These are phyloP conservation scores for Inonotus obliquus DNA, from an alignment of 1,284 basidiomycete species.

Conservation along the genomic window DNA sequence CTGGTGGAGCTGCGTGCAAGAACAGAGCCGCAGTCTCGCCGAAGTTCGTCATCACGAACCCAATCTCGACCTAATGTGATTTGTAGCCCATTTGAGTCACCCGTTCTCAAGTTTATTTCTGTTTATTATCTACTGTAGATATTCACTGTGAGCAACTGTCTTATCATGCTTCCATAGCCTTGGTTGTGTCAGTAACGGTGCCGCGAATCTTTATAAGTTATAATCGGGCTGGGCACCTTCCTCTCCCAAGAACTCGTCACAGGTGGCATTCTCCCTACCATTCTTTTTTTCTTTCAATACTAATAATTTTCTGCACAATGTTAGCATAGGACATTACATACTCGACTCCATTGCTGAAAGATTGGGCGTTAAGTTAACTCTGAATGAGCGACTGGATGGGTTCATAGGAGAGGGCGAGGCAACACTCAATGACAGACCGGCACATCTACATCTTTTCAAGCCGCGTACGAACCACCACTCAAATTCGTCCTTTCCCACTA, in stretches of 20 bases:
- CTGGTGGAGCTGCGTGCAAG: no score
- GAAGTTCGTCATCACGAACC: no score
- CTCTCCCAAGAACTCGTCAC: conserved; percentile 55
- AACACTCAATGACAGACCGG: conserved; percentile 34
- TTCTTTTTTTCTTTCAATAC: background rate
- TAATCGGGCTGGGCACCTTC: conserved; percentile 59
- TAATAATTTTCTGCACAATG: conserved; percentile 9
- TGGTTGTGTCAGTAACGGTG: background rate
- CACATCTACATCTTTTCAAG: conserved; percentile 58
- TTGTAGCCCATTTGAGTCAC: no score
- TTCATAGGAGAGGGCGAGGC: conserved; percentile 39
- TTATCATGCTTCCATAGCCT: background rate
- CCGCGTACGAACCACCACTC: conserved; percentile 39
- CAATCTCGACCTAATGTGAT: no score
- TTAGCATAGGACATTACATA: conserved; percentile 66
- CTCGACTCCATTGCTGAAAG: conserved; percentile 58
- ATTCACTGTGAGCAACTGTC: background rate
- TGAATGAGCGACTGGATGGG: conserved; percentile 40
- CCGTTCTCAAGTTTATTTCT: no score
- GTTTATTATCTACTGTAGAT: no score
- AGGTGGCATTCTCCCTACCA: conserved; percentile 37
- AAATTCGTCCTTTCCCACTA: background rate
- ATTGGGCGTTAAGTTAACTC: conserved; percentile 45
- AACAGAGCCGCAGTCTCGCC: no score
- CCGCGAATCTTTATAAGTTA: conserved; percentile 40